Base-by-base conservation (phyloP, 108 stramenopile genomes). In the Nitzschia inconspicua region DNA sequence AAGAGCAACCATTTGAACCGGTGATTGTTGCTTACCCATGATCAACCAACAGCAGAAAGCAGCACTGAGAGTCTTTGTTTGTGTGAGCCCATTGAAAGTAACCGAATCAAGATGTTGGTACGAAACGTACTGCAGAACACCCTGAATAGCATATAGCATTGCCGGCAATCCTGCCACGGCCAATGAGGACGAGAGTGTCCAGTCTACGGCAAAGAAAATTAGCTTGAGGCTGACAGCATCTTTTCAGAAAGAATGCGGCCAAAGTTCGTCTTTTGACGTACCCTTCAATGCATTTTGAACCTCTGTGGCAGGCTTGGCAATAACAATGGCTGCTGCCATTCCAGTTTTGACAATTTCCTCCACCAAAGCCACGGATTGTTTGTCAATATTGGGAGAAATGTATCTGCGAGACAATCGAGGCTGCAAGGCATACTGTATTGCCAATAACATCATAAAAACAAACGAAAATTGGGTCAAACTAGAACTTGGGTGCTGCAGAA, bases 31-130 rank as follows among this genome's bases (percentile, higher is more conserved):
- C 44, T 74, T 69, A 32, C 90, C 90, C 86, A 95, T 81, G 24
- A 96, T 59, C 19, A 95, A 48, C 57, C 60, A 96, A 44, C 94
- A 93, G 67, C 87, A 96, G 5, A 96, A 52, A 44, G 96, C 96
- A 24, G 96, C 94, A 24, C 73, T 70, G 16, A 96, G 37, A n/a
- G 89, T 91, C 61, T 91, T 93, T 9, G 89, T 91, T 71, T 93
- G 91, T 54, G 78, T 91, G 57, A 93, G 65, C 25, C 80, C 84
- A 70, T 94, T 94, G 65, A 84, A 93, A 13, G 85, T 86, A 1
- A 97, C 78, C 2, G 93, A 70, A 64, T 89, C 88, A 7, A 95
- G 76, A 64, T 94, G 64, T 66, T 85, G 81, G 63, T 94, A 90
- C 32, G 88, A 87, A 11, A 84, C 32, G 56, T 86, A 89, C 6